Evolutionary conservation across 768 basidiomycete species (phyloP), one percentile per base, ranked within the genome.

Genomic region (Rhodocollybia butyracea): DNA sequence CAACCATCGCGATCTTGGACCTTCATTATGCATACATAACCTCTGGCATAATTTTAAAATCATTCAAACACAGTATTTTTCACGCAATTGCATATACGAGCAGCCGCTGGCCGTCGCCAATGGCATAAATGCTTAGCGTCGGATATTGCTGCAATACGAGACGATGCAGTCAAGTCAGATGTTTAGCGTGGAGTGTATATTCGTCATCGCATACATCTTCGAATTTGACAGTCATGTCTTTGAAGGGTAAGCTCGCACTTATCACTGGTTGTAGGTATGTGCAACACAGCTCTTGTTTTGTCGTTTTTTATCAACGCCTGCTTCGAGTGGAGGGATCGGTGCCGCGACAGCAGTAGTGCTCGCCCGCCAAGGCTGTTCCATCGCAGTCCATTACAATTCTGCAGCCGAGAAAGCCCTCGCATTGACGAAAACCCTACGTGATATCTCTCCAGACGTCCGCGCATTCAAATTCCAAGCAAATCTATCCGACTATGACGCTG

Each of bases 381-480:
- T 82, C 59, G 82, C 81, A 6, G 72, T 83, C 21, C 81, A 83
- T 64, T 82, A 80, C 64, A 67, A 75, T 54, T 64, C 73, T 2
- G 66, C 76, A 10, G 59, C 65, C 29, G 65, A 56, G 0, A 70
- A 68, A 40, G 80, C 80, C 0, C 64, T 70, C 0, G 66, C 66
- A 5, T 70, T 81, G 5, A 74, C 78, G n/a, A 30, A 59, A 2
- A 67, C 76, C 42, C 60, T 82, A 2, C 57, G 60, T 24, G 45
- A 62, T 1, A 55, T 66, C 0, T 53, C 57, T 5, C 24, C 36
- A 10, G 74, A 70, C 30, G 72, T 79, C 6, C 69, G 69, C 31
- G 77, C 75, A 1, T 63, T 61, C 11, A 73, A 75, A 0, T 81
- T 81, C 62, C 72, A 79, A 57, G 80, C 80, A 0, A 77, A 83